phyloP scores from a whole-genome alignment of 495 filamentous ascomycete species.

The Chlorociboria aeruginascens region DNA sequence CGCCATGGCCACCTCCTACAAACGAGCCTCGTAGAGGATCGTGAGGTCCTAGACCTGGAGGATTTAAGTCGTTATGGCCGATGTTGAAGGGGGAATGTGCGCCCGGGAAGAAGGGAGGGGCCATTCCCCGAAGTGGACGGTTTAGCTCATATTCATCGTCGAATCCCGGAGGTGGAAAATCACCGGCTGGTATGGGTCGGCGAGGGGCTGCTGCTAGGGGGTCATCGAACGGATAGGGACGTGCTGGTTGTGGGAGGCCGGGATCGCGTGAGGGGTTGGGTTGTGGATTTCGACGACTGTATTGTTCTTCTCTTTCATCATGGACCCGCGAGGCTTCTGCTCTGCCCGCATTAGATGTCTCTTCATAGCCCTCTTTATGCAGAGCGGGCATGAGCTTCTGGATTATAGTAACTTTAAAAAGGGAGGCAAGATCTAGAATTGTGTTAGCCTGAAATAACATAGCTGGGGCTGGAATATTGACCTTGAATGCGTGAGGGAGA shows the following conservation, averaged over 20 bases:
- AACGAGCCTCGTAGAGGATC: slow-evolving; percentile 64
- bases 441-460: slow-evolving; percentile 3
- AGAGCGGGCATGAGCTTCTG: slow-evolving; percentile 20
- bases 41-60: slow-evolving; percentile 71
- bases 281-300: slow-evolving; percentile 22
- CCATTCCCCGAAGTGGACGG: slow-evolving; percentile 44
- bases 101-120: slow-evolving; percentile 28
- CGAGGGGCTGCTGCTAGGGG: slow-evolving; percentile 50
- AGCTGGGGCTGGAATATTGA: neutral
- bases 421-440: slow-evolving; percentile 15
- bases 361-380: slow-evolving; percentile 20
- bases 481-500: slow-evolving; percentile 45
- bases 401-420: slow-evolving; percentile 18
- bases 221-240: slow-evolving; percentile 55
- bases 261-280: slow-evolving; percentile 43
- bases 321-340: slow-evolving; percentile 18
- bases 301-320: slow-evolving; percentile 19
- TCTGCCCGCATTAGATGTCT: slow-evolving; percentile 21
- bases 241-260: slow-evolving; percentile 42
- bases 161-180: slow-evolving; percentile 79
- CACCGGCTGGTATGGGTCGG: slow-evolving; percentile 58
- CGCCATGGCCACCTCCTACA: slow-evolving; percentile 33
- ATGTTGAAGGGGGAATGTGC: slow-evolving; percentile 50
- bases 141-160: slow-evolving; percentile 88
- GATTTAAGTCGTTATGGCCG: slow-evolving; percentile 79